Conservation (phyloP, 2,329 filamentous ascomycete species). For the Epichloe uncinata region DNA sequence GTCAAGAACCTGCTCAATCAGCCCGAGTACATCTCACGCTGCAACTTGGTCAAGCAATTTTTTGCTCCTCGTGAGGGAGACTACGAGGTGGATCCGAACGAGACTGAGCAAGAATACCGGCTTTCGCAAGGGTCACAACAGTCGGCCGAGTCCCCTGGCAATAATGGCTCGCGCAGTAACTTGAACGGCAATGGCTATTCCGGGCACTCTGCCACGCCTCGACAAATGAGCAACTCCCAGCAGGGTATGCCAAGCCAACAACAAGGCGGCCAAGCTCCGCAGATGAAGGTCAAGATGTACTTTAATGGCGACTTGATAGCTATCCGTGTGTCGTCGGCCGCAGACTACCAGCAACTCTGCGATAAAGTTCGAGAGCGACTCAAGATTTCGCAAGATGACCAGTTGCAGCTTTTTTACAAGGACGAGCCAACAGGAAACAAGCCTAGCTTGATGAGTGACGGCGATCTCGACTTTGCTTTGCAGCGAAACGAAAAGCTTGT, state of each 20-base stretch:
- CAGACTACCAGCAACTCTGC: conserved; percentile 62
- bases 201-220: conserved; percentile 38
- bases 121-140: conserved; percentile 59
- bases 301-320: conserved; percentile 87
- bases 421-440: conserved; percentile 69
- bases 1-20: conserved; percentile 82
- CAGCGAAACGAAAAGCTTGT: conserved; percentile 79
- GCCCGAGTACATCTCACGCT: conserved; percentile 71
- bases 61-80: conserved; percentile 85
- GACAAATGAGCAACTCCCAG: conserved; percentile 30
- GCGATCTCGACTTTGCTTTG: conserved; percentile 69
- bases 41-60: conserved; percentile 75
- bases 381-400: conserved; percentile 55
- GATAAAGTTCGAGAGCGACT: conserved; percentile 77
- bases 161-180: conserved; percentile 48
- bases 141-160: conserved; percentile 50
- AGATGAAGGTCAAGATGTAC: conserved; percentile 90
- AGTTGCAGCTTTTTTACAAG: conserved; percentile 70
- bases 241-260: conserved; percentile 9
- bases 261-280: conserved; percentile 26
- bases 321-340: conserved; percentile 73
- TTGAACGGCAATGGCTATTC: conserved; percentile 43
- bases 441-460: conserved; percentile 61
- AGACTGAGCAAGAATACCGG: conserved; percentile 64
- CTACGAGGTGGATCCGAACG: conserved; percentile 74